Evolutionary conservation across 805 yeast species (phyloP), one percentile per base, ranked within the genome.

Genomic region (Barnettozyma siamensis): DNA sequence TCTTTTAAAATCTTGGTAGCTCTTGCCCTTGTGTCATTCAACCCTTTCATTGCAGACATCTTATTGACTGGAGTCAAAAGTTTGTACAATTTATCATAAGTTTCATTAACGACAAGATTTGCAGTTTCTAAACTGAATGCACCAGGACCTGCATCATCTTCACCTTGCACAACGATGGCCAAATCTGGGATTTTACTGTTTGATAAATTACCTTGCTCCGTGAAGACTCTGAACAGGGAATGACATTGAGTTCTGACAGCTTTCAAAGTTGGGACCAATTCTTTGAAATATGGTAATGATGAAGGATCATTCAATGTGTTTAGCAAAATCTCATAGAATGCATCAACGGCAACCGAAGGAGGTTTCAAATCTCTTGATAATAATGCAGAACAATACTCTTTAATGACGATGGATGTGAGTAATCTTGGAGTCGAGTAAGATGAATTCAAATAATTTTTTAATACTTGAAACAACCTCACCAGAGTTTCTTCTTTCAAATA

Each of bases 91-190:
- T 81, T 82, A n/a, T 73, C 75, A 55, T 76, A 87, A 7, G 78
- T 75, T 31, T 79, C 85, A 31, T 67, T 66, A 26, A 82, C 66
- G 15, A 88, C 73, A 47, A 76, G 75, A 42, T 83, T 83, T 1
- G 96, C 97, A 46, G 76, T 75, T 33, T 75, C 83, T 31, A 93
- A 59, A 13, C 88, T 76, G 63, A 93, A 93, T 0, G 97, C 98
- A 53, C 83, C 88, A 1, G 95, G 88, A 2, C 96, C 97, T 2
- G 97, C 95, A 45, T 86, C 95, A 1, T 78, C 70, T 57, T 93
- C 98, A 28, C 99, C 99, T 60, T 88, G 91, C 4, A 91, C 96
- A 9, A 89, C 79, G 5, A 88, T 80, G 0, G 99, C 93, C 16
- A 93, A 61, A 40, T 80, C 84, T 0, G 97, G 97, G 5, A 88